Evolutionary conservation across 805 yeast genomes (phyloP), one percentile per base, ranked within the genome.

Genomic region (Saccharomyces eubayanus): DNA sequence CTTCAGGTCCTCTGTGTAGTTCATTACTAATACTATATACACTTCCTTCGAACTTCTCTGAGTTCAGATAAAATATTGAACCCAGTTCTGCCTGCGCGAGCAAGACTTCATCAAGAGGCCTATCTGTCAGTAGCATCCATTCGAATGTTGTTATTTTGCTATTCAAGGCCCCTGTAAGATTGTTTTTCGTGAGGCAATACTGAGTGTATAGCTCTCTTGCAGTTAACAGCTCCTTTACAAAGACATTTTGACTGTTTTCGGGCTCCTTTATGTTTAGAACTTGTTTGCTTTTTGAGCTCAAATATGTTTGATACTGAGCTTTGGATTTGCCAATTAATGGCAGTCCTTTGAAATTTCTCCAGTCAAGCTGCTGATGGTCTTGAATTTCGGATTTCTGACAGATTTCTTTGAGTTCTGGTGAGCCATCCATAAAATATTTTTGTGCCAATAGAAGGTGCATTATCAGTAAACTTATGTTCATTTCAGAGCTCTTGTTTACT

Each of bases 201-300:
- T 90, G 87, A 3, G 86, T 81, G 57, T 82, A 78, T 55, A 87
- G 61, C 58, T 89, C 95, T 67, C 90, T 75, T 1, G 86, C 82
- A 52, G 81, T 79, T 66, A 89, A 81, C 55, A 85, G 77, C 60
- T 88, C 96, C 53, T 84, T 86, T 28, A 81, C 72, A 64, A 86
- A 89, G 1, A 36, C 24, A 9, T 16, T n/a, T 36, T 9, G 43
- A 6, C 20, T 21, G 24, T 16, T 9, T n/a, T 36, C 24, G 20
- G 3, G 60, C 24, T 62, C 57, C 41, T 55, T 47, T 51, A 56
- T 61, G n/a, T 61, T 54, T 6, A 59, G 52, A 6, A 53, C 30
- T 5, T 51, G 36, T n/a, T n/a, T 43, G 6, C 11, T 21, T 6
- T 30, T 27, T 12, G 4, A 28, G 43, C 24, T 46, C 21, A 28